These are phyloP conservation scores for Primulina eburnea DNA, from an alignment of 257 asterid species.

Conservation along the genomic window DNA sequence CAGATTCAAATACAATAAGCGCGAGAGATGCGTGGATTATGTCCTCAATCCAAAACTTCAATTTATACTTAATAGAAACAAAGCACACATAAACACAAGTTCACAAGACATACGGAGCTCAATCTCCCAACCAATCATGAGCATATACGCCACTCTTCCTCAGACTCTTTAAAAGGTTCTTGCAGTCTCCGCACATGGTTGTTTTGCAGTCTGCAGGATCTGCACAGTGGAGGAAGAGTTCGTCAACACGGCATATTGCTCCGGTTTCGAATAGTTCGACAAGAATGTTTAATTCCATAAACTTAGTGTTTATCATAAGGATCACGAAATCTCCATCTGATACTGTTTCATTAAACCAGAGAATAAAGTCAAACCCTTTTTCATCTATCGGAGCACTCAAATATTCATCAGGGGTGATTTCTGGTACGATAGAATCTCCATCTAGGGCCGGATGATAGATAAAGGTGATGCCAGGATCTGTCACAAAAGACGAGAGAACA, in stretches of 20 bases:
- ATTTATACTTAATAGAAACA: conserved; percentile 27
- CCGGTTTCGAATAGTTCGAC: conserved; percentile 59
- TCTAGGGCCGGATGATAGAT: conserved; percentile 67
- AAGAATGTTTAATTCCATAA: conserved; percentile 55
- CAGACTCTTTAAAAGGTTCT: conserved; percentile 45
- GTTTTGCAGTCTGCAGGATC: conserved; percentile 35
- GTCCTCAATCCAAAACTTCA: conserved; percentile 23
- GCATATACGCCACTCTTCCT: conserved; percentile 74
- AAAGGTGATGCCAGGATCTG: conserved; percentile 64
- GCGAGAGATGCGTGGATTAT: conserved; percentile 15
- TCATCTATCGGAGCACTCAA: conserved; percentile 59
- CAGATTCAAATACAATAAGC: conserved; percentile 11
- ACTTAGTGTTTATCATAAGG: conserved; percentile 60
- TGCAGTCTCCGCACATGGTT: conserved; percentile 43
- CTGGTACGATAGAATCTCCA: conserved; percentile 33
- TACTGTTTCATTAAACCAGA: conserved; percentile 70
- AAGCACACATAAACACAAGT: conserved; percentile 1
- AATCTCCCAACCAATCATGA: conserved; percentile 64
- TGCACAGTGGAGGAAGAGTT: conserved; percentile 66
- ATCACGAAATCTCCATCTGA: conserved; percentile 66
- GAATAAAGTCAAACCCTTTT: conserved; percentile 60
- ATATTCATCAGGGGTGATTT: conserved; percentile 47
- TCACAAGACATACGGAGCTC: conserved; percentile 22
- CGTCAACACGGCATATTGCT: conserved; percentile 64
- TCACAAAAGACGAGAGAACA: conserved; percentile 58